A percentile compares a stretch with the other conserved stretches of the same genome.
Evolutionary conservation across 345 rosid genomes (phyloP).

Genomic region (Citrus sp.): DNA sequence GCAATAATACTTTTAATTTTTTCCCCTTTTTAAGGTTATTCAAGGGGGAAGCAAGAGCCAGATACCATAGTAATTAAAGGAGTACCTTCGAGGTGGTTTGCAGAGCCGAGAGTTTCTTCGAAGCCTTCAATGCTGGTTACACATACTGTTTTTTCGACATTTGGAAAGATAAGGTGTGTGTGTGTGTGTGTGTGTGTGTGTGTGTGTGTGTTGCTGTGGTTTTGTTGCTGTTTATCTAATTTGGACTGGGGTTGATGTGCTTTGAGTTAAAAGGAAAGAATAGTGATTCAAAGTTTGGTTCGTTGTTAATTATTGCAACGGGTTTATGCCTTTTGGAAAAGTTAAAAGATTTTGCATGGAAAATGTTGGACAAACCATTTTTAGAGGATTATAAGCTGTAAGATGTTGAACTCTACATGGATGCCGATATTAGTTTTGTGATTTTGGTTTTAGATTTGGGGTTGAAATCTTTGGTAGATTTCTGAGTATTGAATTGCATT

Average conservation of each 20-base stretch:
- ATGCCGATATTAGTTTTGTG: not conserved
- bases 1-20: not conserved
- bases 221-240: slow-evolving; percentile 5
- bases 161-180: slow-evolving; percentile 77
- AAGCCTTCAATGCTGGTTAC: slow-evolving; percentile 93
- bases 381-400: too few relatives aligned
- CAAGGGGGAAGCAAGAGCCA: slow-evolving; percentile 61
- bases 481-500: not conserved
- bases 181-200: too few relatives aligned
- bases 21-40: slow-evolving; percentile 36
- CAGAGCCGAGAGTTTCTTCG: slow-evolving; percentile 89
- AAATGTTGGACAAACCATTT: not conserved
- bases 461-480: not conserved
- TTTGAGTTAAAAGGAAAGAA: not conserved
- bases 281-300: not conserved
- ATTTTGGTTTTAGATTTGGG: not conserved
- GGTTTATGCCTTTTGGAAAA: not conserved
- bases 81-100: slow-evolving; percentile 91
- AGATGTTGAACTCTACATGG: too few relatives aligned
- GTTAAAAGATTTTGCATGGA: not conserved
- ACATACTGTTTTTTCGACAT: slow-evolving; percentile 75
- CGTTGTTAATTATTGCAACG: not conserved
- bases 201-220: not conserved
- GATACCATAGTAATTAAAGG: slow-evolving; percentile 75
- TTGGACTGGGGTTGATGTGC: not conserved